Percentiles rank a stretch among this genome's conserved stretches.
Conservation (phyloP, 2,329 filamentous ascomycete species). For the Esteya vermicola region DNA sequence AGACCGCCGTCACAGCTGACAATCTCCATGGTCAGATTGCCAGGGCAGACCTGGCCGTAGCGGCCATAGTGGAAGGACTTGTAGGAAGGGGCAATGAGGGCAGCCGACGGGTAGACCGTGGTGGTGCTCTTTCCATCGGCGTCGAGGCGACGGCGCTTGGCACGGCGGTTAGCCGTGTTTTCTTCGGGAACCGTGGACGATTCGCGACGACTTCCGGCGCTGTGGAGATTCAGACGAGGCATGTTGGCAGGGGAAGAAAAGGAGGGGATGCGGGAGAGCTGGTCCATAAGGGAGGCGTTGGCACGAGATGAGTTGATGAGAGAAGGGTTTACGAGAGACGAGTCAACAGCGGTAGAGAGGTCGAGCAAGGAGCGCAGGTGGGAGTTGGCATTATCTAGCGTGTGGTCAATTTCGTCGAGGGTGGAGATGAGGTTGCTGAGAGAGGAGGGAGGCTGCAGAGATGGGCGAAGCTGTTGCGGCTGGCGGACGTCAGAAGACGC, state of each 20-base stretch:
- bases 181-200: conserved; percentile 6
- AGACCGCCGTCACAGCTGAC: conserved; percentile 78
- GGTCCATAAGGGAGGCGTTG: no score
- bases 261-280: no score
- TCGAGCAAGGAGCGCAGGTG: conserved; percentile 29
- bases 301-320: no score
- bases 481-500: background rate
- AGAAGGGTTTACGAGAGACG: background rate
- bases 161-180: conserved; percentile 31
- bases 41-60: conserved; percentile 76
- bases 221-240: background rate
- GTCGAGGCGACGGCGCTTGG: conserved; percentile 59
- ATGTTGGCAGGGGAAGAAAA: background rate
- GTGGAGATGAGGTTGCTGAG: conserved; percentile 1
- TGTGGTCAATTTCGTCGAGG: conserved; percentile 11
- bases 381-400: conserved; percentile 27
- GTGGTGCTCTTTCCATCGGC: conserved; percentile 43
- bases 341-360: conserved; percentile 9
- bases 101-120: no score
- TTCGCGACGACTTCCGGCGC: conserved; percentile 4
- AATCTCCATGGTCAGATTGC: conserved; percentile 72
- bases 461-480: background rate
- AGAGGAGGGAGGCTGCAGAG: background rate
- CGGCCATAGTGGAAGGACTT: conserved; percentile 65
- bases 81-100: conserved; percentile 25